A percentile compares a stretch with the other conserved stretches of the same genome.
phyloP scores from a whole-genome alignment of 257 asterid species.

The Ligustrum vulgare region DNA sequence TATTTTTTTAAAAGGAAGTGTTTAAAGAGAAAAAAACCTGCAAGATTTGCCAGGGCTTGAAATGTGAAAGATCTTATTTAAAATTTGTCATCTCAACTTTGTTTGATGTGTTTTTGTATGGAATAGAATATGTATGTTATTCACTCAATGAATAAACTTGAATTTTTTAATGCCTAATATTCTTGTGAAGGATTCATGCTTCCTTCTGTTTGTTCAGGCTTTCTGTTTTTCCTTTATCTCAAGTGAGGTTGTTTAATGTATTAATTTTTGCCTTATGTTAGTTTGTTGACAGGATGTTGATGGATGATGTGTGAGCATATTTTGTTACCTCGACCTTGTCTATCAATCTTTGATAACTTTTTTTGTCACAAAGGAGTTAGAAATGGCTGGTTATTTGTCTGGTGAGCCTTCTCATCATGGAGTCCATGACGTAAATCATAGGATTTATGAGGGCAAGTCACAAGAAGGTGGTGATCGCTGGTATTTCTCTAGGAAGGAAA shows the following conservation, averaged over 20 bases:
- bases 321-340: constrained; percentile 27
- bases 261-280: neutral
- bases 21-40: neutral
- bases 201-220: neutral
- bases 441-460: constrained; percentile 53
- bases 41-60: neutral
- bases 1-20: neutral
- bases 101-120: neutral
- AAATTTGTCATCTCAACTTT: neutral
- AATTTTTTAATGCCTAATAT: neutral
- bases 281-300: constrained; percentile 21
- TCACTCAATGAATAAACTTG: neutral
- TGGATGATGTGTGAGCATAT: constrained; percentile 31
- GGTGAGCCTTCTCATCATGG: constrained; percentile 75
- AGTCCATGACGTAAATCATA: constrained; percentile 52
- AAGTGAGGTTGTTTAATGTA: neutral
- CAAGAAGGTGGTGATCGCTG: constrained; percentile 72
- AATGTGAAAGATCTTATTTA: neutral
- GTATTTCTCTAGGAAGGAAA: constrained; percentile 83
- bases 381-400: constrained; percentile 60
- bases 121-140: neutral
- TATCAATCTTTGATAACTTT: constrained; percentile 16
- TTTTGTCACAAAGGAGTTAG: constrained; percentile 36
- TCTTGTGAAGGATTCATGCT: neutral
- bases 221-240: neutral